Evolutionary conservation across 179 eudicot genomes (phyloP), one percentile per base, ranked within the genome.

Genomic region (Kewa caespitosa): DNA sequence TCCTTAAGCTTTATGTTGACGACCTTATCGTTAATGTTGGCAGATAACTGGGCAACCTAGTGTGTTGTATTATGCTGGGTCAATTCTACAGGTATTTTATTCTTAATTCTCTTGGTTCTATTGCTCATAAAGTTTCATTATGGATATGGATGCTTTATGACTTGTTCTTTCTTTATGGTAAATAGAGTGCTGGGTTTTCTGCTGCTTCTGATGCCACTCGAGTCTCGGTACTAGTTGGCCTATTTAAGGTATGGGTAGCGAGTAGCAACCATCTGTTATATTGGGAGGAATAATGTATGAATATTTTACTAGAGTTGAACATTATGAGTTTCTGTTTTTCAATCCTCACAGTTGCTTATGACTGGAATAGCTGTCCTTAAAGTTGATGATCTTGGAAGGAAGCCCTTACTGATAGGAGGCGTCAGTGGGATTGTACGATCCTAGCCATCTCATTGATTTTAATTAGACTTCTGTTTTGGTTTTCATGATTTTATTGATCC

Each of bases 21-120:
- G 70, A 41, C 70, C 60, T 33, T 74, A 33, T 65, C 50, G 37
- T 74, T 33, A 9, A 32, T 54, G 50, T 57, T 70, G 59, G 74
- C 87, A 93, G 99, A 93, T 96, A 55, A 96, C 99, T 8, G 97
- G 99, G 80, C 99, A 96, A 81, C 98, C 98, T 80, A 93, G 98
- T 79, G 97, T 96, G 79, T 76, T 96, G 82, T 96, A 96, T 78
- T 96, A 96, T 88, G 99, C 99, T 70, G 99, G 97, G 81, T 82
- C 93, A 70, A 96, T 96, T 67, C 97, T 96, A 70, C 99, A 96
- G 97, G 99, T 96, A 88, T 52, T 76, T 42, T 12, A 43, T 52
- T 33, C 34, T 38, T 38, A 57, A n/a, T 52, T 81, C 20, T 55
- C 52, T 31, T 46, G 37, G 66, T 54, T 74, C 41, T n/a, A 15